Evolutionary conservation across 176 grass and related monocot genomes (phyloP).

Genomic region (Musa itinerans): DNA sequence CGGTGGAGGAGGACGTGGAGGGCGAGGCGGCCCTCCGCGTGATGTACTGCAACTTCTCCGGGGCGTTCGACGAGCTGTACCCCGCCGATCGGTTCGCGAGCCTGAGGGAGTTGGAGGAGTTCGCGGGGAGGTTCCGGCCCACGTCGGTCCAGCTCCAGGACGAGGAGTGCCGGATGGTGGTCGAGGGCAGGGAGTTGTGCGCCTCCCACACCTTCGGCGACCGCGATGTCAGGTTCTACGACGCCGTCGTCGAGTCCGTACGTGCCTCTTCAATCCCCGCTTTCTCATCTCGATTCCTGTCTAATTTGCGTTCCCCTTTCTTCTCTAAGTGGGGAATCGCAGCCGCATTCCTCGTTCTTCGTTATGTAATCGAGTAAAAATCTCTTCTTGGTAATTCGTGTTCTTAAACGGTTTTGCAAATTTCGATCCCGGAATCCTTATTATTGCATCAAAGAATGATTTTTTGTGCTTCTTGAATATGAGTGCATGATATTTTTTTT

Average conservation of each 20-base stretch:
- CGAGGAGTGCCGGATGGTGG: constrained; percentile 1
- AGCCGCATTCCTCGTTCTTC: no score
- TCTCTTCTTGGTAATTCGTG: no score
- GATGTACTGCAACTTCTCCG: constrained; percentile 4
- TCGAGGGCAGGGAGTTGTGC: neutral
- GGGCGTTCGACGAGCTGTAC: neutral
- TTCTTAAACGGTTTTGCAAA: no score
- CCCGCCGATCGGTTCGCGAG: neutral
- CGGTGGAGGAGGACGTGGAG: neutral
- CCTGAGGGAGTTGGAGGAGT: neutral
- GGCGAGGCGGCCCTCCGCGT: neutral
- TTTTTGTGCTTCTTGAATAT: no score
- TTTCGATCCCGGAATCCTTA: no score
- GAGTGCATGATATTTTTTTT: no score
- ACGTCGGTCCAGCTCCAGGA: constrained; percentile 16
- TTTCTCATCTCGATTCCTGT: neutral
- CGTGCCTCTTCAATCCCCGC: neutral
- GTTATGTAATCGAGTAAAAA: no score
- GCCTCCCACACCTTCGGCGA: constrained; percentile 8
- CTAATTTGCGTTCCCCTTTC: neutral
- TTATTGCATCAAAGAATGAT: no score
- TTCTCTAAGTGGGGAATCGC: no score
- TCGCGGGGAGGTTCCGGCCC: neutral
- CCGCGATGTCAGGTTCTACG: constrained; percentile 4
- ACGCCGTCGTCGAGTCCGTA: constrained; percentile 5